Base-by-base conservation (phyloP, 306 rosid genomes). In the Alnus glutinosa region DNA sequence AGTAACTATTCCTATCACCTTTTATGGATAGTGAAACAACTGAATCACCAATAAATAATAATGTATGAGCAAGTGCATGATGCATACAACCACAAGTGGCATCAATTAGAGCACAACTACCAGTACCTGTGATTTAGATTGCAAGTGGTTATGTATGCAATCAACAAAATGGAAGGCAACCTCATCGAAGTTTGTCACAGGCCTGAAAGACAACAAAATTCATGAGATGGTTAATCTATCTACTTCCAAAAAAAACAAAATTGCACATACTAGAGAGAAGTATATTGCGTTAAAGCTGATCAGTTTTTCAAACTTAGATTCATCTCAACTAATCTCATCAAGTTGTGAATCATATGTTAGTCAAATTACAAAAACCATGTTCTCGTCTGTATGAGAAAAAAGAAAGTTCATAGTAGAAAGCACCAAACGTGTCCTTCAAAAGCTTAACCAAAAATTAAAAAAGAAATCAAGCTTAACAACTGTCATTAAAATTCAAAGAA, bases 91-190 rank as follows among this genome's bases (percentile, higher is more conserved):
- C 50, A 68, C 72, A 46, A 9, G 42, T 11, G 50, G 66, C 19
- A 54, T 32, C 66, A 54, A 36, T 54, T 52, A 46, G 54, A 48
- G 30, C 46, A 74, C 67, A 62, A 63, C 18, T 47, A 51, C 9
- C 72, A 70, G 72, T 87, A 93, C 97, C 94, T 80, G 89, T 48
- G 54, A 19, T 80, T 85, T 94, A 78, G 97, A 68, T 77, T 64
- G 83, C 68, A 96, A 87, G 88, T 89, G 83, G 81, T 84, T 88
- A 76, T 91, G 96, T 77, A 96, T 91, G 89, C 99, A 96, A 71
- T 93, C 98, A 37, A 96, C 89, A 62, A 90, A 96, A 91, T 96
- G 99, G 83, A 88, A 91, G 51, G 96, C 59, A 73, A 96, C 78
- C 86, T 96, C 98, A 44, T 96, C 97, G 76, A 83, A 96, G 84